Evolutionary conservation across 257 asterid genomes (phyloP).

Genomic region (Scutellaria galericulata): DNA sequence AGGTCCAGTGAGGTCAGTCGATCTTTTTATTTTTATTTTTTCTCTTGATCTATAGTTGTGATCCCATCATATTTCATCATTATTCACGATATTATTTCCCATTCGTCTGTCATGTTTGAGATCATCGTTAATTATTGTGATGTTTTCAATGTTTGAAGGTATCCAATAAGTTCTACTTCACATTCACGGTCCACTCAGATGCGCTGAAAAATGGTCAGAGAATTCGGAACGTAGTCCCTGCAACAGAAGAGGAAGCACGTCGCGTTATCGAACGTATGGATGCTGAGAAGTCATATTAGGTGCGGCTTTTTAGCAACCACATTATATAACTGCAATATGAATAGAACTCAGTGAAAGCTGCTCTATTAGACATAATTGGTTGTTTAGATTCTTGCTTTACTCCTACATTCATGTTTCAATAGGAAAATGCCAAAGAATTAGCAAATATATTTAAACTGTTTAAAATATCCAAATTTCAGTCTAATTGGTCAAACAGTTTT

Average conservation of each 20-base stretch:
- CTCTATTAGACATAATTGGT: constrained; percentile 15
- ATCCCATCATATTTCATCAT: neutral
- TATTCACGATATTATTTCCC: neutral
- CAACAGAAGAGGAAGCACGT: constrained; percentile 87
- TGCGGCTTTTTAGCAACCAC: neutral
- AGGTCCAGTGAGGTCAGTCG: constrained; percentile 78
- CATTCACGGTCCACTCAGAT: constrained; percentile 65
- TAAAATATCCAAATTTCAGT: too few relatives aligned
- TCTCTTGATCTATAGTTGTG: neutral
- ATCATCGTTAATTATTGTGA: neutral
- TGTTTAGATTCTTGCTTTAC: constrained; percentile 1
- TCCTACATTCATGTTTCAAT: neutral
- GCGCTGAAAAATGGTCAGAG: constrained; percentile 54
- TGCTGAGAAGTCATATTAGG: constrained; percentile 59
- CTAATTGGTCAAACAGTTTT: too few relatives aligned
- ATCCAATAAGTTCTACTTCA: constrained; percentile 91
- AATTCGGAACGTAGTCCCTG: constrained; percentile 81
- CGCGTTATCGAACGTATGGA: constrained; percentile 83
- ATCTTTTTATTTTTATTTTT: neutral
- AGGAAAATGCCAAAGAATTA: neutral
- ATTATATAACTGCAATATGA: neutral
- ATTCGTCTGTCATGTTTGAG: neutral
- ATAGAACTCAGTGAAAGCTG: neutral
- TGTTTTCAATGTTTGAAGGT: constrained; percentile 52
- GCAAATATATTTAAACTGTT: neutral